These are phyloP conservation scores for Alternaria angustiovoidea DNA, from an alignment of 2,329 filamentous ascomycete species.

Conservation along the genomic window DNA sequence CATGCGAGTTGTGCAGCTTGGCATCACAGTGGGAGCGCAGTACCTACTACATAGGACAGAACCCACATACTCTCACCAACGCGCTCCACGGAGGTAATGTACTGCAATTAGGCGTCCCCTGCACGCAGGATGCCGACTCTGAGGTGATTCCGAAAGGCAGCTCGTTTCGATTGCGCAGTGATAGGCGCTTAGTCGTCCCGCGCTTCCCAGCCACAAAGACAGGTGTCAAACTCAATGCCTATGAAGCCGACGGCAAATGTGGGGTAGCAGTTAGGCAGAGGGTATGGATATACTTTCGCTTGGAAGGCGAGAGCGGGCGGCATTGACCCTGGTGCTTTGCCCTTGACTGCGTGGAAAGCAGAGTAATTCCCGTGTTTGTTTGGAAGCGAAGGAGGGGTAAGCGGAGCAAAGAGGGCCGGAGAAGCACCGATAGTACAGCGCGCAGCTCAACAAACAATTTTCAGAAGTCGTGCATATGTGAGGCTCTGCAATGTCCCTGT, in stretches of 20 bases:
- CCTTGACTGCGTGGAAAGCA: constrained; percentile 2
- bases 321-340: constrained; percentile 12
- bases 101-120: constrained; percentile 9
- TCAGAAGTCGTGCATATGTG: constrained; percentile 11
- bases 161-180: constrained; percentile 6
- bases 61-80: constrained; percentile 6
- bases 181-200: constrained; percentile 15
- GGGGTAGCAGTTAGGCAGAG: constrained; percentile 8
- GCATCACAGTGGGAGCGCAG: constrained; percentile 11
- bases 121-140: constrained; percentile 11
- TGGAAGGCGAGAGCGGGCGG: constrained; percentile 4
- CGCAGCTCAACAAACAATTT: constrained; percentile 24
- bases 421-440: constrained; percentile 14
- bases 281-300: constrained; percentile 6
- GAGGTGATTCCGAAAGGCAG: constrained; percentile 6
- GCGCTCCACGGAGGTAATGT: constrained; percentile 2
- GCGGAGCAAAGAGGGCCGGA: constrained; percentile 19
- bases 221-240: constrained; percentile 16
- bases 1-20: constrained; percentile 13
- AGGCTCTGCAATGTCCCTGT: constrained; percentile 16
- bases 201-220: constrained; percentile 16
- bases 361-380: constrained; percentile 13
- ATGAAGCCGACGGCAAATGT: constrained; percentile 14
- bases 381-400: constrained; percentile 20
- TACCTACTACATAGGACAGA: constrained; percentile 7